Evolutionary conservation across 371 early-diverging fungal species (phyloP).

Genomic region (Nematocida ironsii): DNA sequence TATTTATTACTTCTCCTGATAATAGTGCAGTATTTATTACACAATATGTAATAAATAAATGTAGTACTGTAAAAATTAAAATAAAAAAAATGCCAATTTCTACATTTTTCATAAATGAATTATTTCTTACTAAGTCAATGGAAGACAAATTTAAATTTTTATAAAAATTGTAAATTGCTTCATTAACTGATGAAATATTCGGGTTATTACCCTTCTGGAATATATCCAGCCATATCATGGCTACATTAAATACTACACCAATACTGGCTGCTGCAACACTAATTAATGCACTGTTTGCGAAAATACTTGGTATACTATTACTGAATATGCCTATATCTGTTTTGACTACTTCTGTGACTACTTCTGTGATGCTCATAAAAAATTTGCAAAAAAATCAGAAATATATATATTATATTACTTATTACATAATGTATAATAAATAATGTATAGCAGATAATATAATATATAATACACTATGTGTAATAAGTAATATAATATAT

Average conservation of each 20-base stretch:
- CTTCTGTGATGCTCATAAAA: not conserved
- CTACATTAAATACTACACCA: not conserved
- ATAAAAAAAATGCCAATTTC: not conserved
- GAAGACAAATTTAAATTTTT: no score
- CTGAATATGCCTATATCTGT: not conserved
- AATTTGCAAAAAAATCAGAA: not conserved
- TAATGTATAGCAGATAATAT: no score
- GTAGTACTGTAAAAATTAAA: not conserved
- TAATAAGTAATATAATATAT: no score
- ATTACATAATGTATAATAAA: not conserved
- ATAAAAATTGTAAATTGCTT: no score
- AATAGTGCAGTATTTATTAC: not conserved
- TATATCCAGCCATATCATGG: not conserved
- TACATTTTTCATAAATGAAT: not conserved
- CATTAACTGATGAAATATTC: no score
- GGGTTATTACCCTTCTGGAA: not conserved
- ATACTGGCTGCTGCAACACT: not conserved
- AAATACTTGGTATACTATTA: not conserved
- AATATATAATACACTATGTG: no score
- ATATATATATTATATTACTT: not conserved
- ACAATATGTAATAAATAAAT: not conserved
- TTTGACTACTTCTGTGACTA: not conserved
- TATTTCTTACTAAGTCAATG: no score
- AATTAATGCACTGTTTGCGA: not conserved
- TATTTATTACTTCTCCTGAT: not conserved